These are phyloP conservation scores for Orbilia brochopaga DNA, from an alignment of 2,329 filamentous ascomycete species.

Conservation along the genomic window DNA sequence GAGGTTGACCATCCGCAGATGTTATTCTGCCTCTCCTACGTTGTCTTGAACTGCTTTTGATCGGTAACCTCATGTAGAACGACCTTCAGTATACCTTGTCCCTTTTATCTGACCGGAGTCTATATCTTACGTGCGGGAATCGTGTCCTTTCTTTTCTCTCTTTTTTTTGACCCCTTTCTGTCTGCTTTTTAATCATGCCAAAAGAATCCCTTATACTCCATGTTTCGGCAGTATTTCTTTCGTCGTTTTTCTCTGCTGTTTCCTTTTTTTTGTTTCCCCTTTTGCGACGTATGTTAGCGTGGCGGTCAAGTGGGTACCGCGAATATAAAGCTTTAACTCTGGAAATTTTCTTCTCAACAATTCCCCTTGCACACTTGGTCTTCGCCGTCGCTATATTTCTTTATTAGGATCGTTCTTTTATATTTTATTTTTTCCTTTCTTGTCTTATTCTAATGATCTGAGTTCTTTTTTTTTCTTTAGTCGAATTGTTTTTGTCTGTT, in stretches of 20 bases:
- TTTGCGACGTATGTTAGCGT: constrained; percentile 57
- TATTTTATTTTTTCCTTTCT: constrained; percentile 18
- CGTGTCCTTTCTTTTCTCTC: constrained; percentile 50
- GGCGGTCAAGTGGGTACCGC: constrained; percentile 48
- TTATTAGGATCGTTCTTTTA: constrained; percentile 22
- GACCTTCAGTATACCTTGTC: constrained; percentile 50
- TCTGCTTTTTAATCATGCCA: constrained; percentile 52
- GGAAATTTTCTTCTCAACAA: constrained; percentile 53
- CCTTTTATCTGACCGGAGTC: constrained; percentile 51
- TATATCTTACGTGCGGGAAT: constrained; percentile 48
- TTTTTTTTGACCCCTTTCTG: constrained; percentile 35
- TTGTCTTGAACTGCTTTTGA: constrained; percentile 33
- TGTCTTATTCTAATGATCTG: constrained; percentile 45
- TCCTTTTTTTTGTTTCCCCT: constrained; percentile 56
- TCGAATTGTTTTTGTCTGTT: constrained; percentile 24
- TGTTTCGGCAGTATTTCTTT: constrained; percentile 50
- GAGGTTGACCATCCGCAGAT: constrained; percentile 16
- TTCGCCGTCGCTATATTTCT: constrained; percentile 17
- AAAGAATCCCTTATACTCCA: constrained; percentile 50
- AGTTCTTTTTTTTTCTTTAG: constrained; percentile 29
- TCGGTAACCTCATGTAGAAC: constrained; percentile 49
- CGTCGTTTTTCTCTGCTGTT: neutral
- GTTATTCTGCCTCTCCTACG: constrained; percentile 34
- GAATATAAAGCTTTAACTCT: constrained; percentile 55
- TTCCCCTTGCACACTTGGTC: constrained; percentile 28